Conservation (phyloP, 2,329 filamentous ascomycete genomes). For the Fusarium annulatum region DNA sequence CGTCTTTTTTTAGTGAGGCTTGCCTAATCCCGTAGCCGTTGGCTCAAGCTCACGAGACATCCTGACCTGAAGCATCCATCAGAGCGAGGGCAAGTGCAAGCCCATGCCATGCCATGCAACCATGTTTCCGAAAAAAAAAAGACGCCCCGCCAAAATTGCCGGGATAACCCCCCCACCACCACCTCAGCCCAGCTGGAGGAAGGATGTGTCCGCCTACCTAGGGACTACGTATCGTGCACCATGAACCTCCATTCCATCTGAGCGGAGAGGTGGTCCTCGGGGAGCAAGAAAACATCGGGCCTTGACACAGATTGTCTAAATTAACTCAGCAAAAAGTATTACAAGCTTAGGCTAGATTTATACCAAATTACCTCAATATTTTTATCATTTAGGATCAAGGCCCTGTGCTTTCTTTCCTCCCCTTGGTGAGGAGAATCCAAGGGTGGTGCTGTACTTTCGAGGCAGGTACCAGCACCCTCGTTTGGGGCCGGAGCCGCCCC, state of each 20-base stretch:
- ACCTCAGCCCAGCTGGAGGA: slow-evolving; percentile 13
- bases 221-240: not conserved
- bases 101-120: slow-evolving; percentile 5
- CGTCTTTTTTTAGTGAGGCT: slow-evolving; percentile 34
- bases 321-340: too few relatives aligned
- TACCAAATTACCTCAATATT: too few relatives aligned
- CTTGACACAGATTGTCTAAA: too few relatives aligned
- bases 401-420: too few relatives aligned
- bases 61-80: slow-evolving; percentile 14
- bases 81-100: slow-evolving; percentile 12
- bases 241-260: not conserved
- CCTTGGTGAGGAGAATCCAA: not conserved
- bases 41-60: slow-evolving; percentile 31
- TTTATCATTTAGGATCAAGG: too few relatives aligned
- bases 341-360: too few relatives aligned
- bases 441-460: not conserved
- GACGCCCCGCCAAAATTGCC: slow-evolving; percentile 19
- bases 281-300: too few relatives aligned
- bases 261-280: not conserved
- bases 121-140: slow-evolving; percentile 28
- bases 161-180: slow-evolving; percentile 18
- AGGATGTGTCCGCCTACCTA: not conserved
- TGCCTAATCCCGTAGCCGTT: slow-evolving; percentile 32
- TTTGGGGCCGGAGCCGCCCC: slow-evolving; percentile 32
- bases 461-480: slow-evolving; percentile 3